A percentile compares a stretch with the other conserved stretches of the same genome.
Conservation (phyloP, 1,139 yeast species). For the Kazachstania sp. region DNA sequence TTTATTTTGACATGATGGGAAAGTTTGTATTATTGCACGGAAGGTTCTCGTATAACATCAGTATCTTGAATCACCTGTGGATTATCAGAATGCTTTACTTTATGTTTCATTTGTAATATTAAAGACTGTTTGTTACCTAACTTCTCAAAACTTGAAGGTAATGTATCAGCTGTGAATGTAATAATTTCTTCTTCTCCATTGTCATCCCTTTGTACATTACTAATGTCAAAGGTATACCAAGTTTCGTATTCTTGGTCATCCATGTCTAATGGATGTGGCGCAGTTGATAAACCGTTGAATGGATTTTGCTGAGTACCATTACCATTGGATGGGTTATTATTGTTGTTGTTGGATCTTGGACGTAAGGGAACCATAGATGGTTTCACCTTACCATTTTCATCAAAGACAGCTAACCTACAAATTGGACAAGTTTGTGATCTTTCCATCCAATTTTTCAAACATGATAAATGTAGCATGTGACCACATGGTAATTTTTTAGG, state of each 20-base stretch:
- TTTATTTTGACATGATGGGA: too few species aligned
- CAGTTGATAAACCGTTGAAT: not conserved
- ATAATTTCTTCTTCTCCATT: not conserved
- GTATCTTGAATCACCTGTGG: not conserved
- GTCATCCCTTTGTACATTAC: not conserved
- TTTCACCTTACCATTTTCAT: slow-evolving; percentile 20
- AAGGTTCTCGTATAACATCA: not conserved
- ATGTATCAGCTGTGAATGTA: not conserved
- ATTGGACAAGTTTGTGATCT: slow-evolving; percentile 88
- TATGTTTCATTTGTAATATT: not conserved
- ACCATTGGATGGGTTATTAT: not conserved
- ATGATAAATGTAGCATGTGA: slow-evolving; percentile 83
- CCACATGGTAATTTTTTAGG: slow-evolving; percentile 79
- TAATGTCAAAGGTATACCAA: not conserved
- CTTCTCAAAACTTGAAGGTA: not conserved
- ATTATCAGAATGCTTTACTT: not conserved
- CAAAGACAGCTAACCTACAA: slow-evolving; percentile 68
- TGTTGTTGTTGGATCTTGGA: slow-evolving; percentile 1
- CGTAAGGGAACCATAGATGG: slow-evolving; percentile 7
- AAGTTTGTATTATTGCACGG: too few species aligned
- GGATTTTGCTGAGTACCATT: not conserved
- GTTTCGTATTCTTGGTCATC: not conserved
- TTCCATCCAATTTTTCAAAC: slow-evolving; percentile 89
- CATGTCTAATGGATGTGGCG: not conserved
- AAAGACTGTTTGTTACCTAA: not conserved